Evolutionary conservation across 1,139 yeast genomes (phyloP).

Genomic region (Geotrichum histeridarum): DNA sequence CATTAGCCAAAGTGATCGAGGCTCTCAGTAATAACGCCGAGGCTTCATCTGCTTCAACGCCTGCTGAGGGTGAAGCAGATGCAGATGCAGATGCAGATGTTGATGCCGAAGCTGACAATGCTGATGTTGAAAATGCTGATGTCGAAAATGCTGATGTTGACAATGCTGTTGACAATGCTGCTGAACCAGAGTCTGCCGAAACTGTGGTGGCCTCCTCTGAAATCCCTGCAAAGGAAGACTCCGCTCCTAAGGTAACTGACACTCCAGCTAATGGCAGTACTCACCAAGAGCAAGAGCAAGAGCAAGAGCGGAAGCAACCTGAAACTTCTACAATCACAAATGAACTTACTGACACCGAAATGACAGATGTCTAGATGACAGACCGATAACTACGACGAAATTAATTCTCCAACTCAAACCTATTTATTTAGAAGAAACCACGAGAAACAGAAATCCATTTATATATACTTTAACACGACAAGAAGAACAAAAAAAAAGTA

Average conservation of each 20-base stretch:
- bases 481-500: not conserved
- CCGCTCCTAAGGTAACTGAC: not conserved
- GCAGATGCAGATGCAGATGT: not conserved
- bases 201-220: not conserved
- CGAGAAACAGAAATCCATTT: too few relatives aligned
- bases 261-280: not conserved
- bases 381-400: too few relatives aligned
- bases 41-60: not conserved
- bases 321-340: not conserved
- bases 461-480: too few relatives aligned
- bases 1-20: conserved; percentile 7
- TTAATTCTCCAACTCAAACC: too few relatives aligned
- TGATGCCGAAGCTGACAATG: too few relatives aligned
- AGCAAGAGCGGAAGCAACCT: too few relatives aligned
- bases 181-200: not conserved
- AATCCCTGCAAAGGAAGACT: not conserved
- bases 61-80: not conserved
- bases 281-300: not conserved
- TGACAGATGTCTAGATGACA: not conserved
- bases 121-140: too few relatives aligned
- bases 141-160: too few relatives aligned
- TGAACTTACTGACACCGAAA: not conserved
- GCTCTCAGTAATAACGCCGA: conserved; percentile 1
- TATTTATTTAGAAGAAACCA: too few relatives aligned
- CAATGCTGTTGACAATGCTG: too few relatives aligned